Evolutionary conservation across 805 yeast species (phyloP), one percentile per base, ranked within the genome.

Genomic region (Candida manassasensis): DNA sequence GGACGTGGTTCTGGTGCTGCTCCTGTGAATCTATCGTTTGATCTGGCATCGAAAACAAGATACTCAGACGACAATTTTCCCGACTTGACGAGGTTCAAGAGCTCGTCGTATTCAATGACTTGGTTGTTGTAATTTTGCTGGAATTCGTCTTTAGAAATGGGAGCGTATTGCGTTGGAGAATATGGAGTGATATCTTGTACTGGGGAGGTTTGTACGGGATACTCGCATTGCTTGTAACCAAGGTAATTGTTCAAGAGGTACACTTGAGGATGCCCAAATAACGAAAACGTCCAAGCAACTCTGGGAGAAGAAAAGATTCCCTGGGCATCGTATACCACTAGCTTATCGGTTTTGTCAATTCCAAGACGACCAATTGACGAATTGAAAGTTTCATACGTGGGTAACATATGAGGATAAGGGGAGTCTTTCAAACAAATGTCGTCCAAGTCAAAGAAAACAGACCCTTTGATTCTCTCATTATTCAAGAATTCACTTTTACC

Each of bases 301-400:
- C 98, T 72, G 25, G 97, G 96, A 2, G 89, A 78, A 27, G 95
- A 80, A 56, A 90, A 87, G 43, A 84, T 79, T 2, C 95, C 95
- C 32, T 73, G 71, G 44, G 79, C 79, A 59, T 93, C 98, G 56
- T 93, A 93, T 9, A 93, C 76, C 8, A 93, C 81, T 26, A 93
- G 53, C 10, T 67, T 61, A 45, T 89, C 93, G 33, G 65, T 31
- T 18, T 61, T 61, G 3, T 50, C 44, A 19, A 85, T 51, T 1
- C 93, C 93, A 39, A 86, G 56, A 11, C 70, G 50, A 8, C 72
- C 59, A 47, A 80, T 66, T 11, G 74, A 70, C 4, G 49, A 31
- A 34, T 75, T 75, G 57, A 87, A 90, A 3, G 66, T 69, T 1
- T 59, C 62, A 18, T 64, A 53, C 5, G 69, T 57, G 2, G 97